Percentiles rank a stretch among this genome's conserved stretches.
These are phyloP conservation scores for Medicago arabica DNA, from an alignment of 306 rosid species.

Conservation along the genomic window DNA sequence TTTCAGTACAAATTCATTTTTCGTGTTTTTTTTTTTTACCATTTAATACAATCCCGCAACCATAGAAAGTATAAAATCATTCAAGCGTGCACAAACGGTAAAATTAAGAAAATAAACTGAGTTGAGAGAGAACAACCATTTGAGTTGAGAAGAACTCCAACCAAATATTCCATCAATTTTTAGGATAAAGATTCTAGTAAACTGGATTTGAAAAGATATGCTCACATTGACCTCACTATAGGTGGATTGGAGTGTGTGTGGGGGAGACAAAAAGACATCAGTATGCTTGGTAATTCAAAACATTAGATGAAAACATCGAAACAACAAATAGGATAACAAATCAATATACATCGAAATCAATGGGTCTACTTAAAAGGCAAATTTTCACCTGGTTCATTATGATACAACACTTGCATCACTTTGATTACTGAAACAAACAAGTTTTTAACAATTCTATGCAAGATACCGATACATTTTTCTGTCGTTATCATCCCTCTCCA, in stretches of 20 bases:
- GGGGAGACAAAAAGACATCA: not conserved
- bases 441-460: constrained; percentile 53
- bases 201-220: not conserved
- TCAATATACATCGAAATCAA: constrained; percentile 49
- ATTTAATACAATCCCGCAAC: no score
- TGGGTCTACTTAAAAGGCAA: constrained; percentile 37
- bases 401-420: constrained; percentile 41
- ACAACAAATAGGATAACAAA: constrained; percentile 35
- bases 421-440: constrained; percentile 37
- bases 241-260: not conserved
- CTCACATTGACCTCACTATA: not conserved
- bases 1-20: no score
- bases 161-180: not conserved
- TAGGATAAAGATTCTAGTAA: not conserved
- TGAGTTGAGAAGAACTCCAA: not conserved
- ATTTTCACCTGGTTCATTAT: constrained; percentile 36
- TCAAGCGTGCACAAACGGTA: no score
- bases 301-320: constrained; percentile 29
- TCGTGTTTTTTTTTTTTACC: no score
- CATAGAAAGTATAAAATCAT: no score
- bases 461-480: constrained; percentile 89
- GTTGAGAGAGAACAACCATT: no score
- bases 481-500: constrained; percentile 85
- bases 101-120: no score
- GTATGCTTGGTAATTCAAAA: not conserved